Evolutionary conservation across 2,329 filamentous ascomycete genomes (phyloP).

Genomic region (Dryadomyces quercus-mongolicae): DNA sequence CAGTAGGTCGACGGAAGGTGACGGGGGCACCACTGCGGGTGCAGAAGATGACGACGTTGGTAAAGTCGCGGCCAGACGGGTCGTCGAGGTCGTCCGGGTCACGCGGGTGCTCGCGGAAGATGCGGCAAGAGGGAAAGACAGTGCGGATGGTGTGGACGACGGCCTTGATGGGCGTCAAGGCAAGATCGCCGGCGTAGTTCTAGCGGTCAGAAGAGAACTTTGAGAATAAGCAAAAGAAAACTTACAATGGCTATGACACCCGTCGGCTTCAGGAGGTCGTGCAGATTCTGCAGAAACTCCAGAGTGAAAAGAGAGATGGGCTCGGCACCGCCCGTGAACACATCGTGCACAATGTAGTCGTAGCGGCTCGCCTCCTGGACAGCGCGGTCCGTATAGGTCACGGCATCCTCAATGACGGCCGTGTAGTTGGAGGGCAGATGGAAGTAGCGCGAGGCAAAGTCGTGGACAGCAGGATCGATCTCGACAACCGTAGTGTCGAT

Average conservation of each 20-base stretch:
- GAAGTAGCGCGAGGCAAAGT: constrained; percentile 77
- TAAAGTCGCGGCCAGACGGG: constrained; percentile 54
- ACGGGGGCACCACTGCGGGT: constrained; percentile 40
- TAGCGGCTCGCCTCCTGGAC: constrained; percentile 39
- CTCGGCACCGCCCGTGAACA: constrained; percentile 93
- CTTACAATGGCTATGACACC: constrained; percentile 81
- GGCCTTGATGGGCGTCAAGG: constrained; percentile 61
- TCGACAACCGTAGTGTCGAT: constrained; percentile 91
- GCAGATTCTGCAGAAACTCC: constrained; percentile 66
- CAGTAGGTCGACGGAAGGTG: constrained; percentile 51
- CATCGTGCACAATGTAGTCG: constrained; percentile 93
- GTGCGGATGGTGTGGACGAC: constrained; percentile 70
- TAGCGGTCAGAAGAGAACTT: constrained; percentile 22
- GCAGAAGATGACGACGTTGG: constrained; percentile 96
- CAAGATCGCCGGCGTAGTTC: constrained; percentile 92
- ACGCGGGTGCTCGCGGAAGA: constrained; percentile 68
- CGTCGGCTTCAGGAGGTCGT: constrained; percentile 58
- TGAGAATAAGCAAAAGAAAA: constrained; percentile 8
- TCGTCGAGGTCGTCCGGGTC: constrained; percentile 31
- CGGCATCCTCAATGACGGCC: constrained; percentile 71
- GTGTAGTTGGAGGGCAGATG: constrained; percentile 64
- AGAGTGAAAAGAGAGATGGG: constrained; percentile 78
- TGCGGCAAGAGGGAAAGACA: constrained; percentile 80
- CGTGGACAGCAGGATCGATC: constrained; percentile 80
- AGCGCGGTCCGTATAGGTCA: constrained; percentile 47